Conservation (phyloP, 2,329 filamentous ascomycete species). For the Calonectria pseudoturangicola region DNA sequence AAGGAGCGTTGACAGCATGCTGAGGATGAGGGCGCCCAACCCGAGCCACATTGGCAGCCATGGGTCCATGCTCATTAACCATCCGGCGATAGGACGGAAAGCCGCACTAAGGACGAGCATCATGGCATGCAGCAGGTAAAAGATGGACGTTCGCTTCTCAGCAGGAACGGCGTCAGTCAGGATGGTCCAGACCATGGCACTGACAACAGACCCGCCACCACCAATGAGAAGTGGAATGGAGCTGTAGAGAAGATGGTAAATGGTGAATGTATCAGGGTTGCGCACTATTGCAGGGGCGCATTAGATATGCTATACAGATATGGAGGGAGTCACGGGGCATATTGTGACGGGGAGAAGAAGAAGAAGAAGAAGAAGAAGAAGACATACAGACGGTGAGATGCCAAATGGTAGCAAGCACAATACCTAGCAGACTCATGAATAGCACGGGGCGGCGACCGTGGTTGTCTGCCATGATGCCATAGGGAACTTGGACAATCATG, state of each 20-base stretch:
- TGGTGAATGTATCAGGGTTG: slow-evolving; percentile 60
- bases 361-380: no score
- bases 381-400: slow-evolving; percentile 57
- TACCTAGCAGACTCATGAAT: slow-evolving; percentile 59
- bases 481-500: slow-evolving; percentile 66
- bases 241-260: slow-evolving; percentile 62
- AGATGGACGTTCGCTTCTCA: slow-evolving; percentile 61
- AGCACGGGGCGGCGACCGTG: slow-evolving; percentile 66
- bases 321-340: neutral
- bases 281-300: slow-evolving; percentile 54
- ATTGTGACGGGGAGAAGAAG: neutral
- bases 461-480: slow-evolving; percentile 67
- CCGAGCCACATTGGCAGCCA: slow-evolving; percentile 64
- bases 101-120: slow-evolving; percentile 62
- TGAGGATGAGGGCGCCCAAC: slow-evolving; percentile 55
- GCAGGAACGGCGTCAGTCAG: slow-evolving; percentile 64
- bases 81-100: slow-evolving; percentile 63
- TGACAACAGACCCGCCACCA: slow-evolving; percentile 61
- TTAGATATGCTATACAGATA: neutral
- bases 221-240: slow-evolving; percentile 62
- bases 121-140: slow-evolving; percentile 62
- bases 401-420: slow-evolving; percentile 55
- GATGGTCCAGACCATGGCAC: slow-evolving; percentile 67
- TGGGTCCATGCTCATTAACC: slow-evolving; percentile 60
- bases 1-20: slow-evolving; percentile 56